Percentiles rank a stretch among this genome's conserved stretches.
These are phyloP conservation scores for Cyamopsis tetragonoloba DNA, from an alignment of 306 rosid species.

Conservation along the genomic window DNA sequence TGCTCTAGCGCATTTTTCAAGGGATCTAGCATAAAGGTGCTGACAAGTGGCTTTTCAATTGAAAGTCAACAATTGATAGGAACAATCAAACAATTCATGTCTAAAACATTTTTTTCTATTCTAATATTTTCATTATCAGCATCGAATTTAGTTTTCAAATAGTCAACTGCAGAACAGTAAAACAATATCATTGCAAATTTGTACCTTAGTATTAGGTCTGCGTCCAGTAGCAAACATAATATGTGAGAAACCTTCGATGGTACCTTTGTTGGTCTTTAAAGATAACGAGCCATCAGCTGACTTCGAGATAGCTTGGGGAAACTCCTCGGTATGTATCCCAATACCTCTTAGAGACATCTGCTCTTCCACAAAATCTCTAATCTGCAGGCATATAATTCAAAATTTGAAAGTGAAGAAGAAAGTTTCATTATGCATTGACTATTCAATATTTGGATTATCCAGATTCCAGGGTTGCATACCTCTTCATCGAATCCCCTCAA, in stretches of 20 bases:
- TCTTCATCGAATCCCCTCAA: constrained; percentile 97
- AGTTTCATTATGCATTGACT: not conserved
- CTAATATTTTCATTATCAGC: not conserved
- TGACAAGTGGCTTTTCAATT: not conserved
- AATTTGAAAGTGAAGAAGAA: constrained; percentile 20
- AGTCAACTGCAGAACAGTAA: not conserved
- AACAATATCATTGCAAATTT: not conserved
- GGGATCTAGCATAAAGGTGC: too few species aligned
- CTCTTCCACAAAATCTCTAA: constrained; percentile 80
- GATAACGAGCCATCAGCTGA: constrained; percentile 79
- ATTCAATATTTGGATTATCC: not conserved
- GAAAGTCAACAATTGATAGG: not conserved
- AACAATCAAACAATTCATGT: not conserved
- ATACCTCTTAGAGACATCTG: constrained; percentile 90
- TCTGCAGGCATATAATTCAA: constrained; percentile 45
- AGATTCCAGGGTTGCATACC: constrained; percentile 42
- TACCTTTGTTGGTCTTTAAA: constrained; percentile 85
- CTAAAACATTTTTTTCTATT: constrained; percentile 10
- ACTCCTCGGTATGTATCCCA: constrained; percentile 75
- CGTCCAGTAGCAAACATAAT: constrained; percentile 99
- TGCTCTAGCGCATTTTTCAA: too few species aligned
- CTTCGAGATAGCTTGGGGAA: constrained; percentile 74
- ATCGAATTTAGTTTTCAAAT: not conserved
- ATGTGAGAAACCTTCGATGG: constrained; percentile 82
- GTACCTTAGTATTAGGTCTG: constrained; percentile 84